These are phyloP conservation scores for Tuber aestivum DNA, from an alignment of 495 filamentous ascomycete genomes.

Conservation along the genomic window DNA sequence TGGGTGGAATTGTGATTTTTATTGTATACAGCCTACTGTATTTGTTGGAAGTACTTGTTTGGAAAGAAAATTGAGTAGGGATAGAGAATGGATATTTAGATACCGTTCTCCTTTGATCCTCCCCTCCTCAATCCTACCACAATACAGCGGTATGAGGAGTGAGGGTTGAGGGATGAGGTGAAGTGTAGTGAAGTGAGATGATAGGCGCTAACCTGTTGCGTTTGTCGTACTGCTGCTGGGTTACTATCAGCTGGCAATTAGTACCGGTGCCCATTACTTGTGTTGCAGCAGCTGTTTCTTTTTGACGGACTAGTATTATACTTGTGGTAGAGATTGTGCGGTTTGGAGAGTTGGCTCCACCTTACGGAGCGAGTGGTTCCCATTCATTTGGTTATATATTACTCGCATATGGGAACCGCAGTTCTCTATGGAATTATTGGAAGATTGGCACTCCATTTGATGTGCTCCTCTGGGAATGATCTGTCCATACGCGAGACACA, in stretches of 20 bases:
- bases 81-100: not conserved
- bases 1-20: not conserved
- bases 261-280: too few relatives aligned
- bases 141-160: not conserved
- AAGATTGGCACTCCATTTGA: not conserved
- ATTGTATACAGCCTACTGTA: not conserved
- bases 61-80: not conserved
- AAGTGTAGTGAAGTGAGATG: not conserved
- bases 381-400: not conserved
- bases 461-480: not conserved
- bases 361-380: not conserved
- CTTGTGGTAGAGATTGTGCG: not conserved
- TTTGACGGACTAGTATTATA: not conserved
- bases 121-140: not conserved
- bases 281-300: not conserved
- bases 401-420: not conserved
- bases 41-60: not conserved
- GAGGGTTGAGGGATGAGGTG: not conserved
- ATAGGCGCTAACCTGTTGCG: not conserved
- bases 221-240: not conserved
- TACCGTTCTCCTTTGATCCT: not conserved
- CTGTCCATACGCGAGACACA: not conserved
- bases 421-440: not conserved
- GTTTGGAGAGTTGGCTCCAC: not conserved
- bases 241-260: conserved; percentile 8